Percentiles rank a stretch among this genome's conserved stretches.
Conservation (phyloP, 2,329 filamentous ascomycete genomes). For the Emergomyces pasteurianus region DNA sequence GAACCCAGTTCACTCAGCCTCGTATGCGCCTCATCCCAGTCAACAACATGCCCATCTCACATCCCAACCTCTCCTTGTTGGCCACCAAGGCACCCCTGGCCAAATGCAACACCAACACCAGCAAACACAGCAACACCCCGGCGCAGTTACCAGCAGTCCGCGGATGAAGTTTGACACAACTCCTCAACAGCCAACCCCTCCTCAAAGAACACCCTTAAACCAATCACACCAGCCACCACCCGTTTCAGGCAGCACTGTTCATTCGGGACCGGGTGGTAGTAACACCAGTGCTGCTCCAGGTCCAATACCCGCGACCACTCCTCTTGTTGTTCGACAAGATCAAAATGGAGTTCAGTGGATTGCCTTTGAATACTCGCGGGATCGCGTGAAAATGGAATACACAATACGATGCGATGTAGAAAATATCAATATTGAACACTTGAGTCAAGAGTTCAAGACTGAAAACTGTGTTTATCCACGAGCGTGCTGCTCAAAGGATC, state of each 20-base stretch:
- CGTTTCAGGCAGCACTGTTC: conserved; percentile 24
- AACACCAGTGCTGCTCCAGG: conserved; percentile 83
- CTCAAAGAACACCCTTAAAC: conserved; percentile 26
- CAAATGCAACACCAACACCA: conserved; percentile 31
- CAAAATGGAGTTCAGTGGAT: conserved; percentile 98
- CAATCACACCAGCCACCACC: conserved; percentile 35
- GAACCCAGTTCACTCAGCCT: conserved; percentile 41
- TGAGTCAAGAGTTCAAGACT: conserved; percentile 83
- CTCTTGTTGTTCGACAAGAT: conserved; percentile 85
- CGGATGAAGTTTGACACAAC: conserved; percentile 37
- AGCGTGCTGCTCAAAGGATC: conserved; percentile 87
- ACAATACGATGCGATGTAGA: conserved; percentile 97
- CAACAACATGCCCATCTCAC: conserved; percentile 46
- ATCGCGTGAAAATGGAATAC: conserved; percentile 98
- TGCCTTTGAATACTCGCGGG: conserved; percentile 92
- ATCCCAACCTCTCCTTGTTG: conserved; percentile 42
- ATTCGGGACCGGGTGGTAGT: conserved; percentile 41
- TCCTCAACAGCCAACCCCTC: conserved; percentile 24
- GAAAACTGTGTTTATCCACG: conserved; percentile 97
- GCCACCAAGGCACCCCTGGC: conserved; percentile 28
- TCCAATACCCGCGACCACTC: conserved; percentile 92
- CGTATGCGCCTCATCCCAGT: conserved; percentile 45
- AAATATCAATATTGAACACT: conserved; percentile 79
- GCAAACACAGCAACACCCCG: conserved; percentile 41
- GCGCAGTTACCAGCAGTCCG: conserved; percentile 54